Percentiles rank a stretch among this genome's conserved stretches.
Conservation (phyloP, 1,139 yeast species). For the Candida smagusa region DNA sequence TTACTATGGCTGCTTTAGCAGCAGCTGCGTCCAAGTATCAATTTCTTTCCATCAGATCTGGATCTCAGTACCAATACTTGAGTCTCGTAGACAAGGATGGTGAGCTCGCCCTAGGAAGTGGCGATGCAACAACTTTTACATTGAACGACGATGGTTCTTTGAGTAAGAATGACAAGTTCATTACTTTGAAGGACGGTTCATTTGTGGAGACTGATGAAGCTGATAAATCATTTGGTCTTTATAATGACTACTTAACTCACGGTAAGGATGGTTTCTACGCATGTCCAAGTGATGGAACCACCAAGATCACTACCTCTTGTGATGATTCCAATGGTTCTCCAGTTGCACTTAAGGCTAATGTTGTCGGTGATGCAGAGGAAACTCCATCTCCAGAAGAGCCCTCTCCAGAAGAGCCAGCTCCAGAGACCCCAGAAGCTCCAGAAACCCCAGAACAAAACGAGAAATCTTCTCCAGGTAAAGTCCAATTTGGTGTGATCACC, state of each 20-base stretch:
- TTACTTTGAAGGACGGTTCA: slow-evolving; percentile 12
- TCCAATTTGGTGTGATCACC: slow-evolving; percentile 16
- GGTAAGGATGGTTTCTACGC: slow-evolving; percentile 17
- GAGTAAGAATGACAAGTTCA: slow-evolving; percentile 16
- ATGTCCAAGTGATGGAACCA: slow-evolving; percentile 17
- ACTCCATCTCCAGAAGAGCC: background rate
- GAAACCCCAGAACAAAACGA: too few relatives aligned
- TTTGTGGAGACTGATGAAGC: slow-evolving; percentile 14
- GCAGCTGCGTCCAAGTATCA: slow-evolving; percentile 21
- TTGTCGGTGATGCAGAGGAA: background rate
- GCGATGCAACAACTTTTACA: slow-evolving; percentile 12
- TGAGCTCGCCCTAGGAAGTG: slow-evolving; percentile 17
- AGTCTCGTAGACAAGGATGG: slow-evolving; percentile 10
- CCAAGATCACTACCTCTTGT: slow-evolving; percentile 10
- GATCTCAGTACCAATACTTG: slow-evolving; percentile 21
- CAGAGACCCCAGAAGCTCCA: background rate
- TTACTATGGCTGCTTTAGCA: slow-evolving; percentile 21
- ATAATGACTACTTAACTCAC: slow-evolving; percentile 12
- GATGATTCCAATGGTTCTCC: slow-evolving; percentile 10
- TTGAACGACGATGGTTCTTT: slow-evolving; percentile 20
- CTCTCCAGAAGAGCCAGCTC: background rate
- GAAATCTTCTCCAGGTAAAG: slow-evolving; percentile 1
- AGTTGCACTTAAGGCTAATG: slow-evolving; percentile 9
- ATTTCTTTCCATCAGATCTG: slow-evolving; percentile 22
- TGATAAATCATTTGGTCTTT: slow-evolving; percentile 17